phyloP scores from a whole-genome alignment of 2,329 filamentous ascomycete genomes.

The Talaromyces funiculosus region DNA sequence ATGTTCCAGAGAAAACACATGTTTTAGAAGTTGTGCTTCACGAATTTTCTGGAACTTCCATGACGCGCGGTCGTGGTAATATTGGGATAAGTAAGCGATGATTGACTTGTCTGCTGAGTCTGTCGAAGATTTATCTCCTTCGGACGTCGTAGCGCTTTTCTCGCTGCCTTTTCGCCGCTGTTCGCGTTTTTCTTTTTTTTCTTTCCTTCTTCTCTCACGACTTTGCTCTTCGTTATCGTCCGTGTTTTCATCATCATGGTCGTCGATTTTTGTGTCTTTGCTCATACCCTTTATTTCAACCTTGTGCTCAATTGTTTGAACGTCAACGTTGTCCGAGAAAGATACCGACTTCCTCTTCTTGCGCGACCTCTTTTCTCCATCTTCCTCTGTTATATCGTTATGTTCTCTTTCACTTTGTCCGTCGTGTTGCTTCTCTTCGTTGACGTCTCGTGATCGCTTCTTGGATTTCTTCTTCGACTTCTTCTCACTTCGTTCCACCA shows the following conservation, averaged over 20 bases:
- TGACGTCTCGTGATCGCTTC: constrained; percentile 14
- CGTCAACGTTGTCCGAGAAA: constrained; percentile 55
- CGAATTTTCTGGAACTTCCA: constrained; percentile 99
- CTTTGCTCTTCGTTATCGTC: constrained; percentile 27
- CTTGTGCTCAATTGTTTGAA: constrained; percentile 29
- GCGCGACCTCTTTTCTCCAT: neutral
- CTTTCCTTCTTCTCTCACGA: constrained; percentile 19
- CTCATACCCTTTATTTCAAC: constrained; percentile 9
- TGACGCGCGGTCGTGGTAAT: constrained; percentile 60
- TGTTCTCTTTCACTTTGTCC: neutral
- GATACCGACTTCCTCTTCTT: constrained; percentile 52
- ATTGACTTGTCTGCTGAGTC: constrained; percentile 46
- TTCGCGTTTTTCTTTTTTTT: constrained; percentile 20
- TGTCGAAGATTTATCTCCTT: neutral
- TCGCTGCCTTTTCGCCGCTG: constrained; percentile 5
- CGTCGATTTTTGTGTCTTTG: neutral
- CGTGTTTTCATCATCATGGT: constrained; percentile 1
- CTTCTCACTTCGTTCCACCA: constrained; percentile 15
- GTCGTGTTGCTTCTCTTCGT: constrained; percentile 19
- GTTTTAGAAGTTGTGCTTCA: constrained; percentile 78
- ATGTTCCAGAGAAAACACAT: constrained; percentile 66
- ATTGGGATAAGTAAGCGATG: constrained; percentile 70
- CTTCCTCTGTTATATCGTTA: constrained; percentile 8
- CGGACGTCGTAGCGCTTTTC: neutral
- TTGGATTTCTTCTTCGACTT: constrained; percentile 17